Percentiles rank a stretch among this genome's conserved stretches.
These are phyloP conservation scores for Chrysosporium queenslandicum DNA, from an alignment of 2,329 filamentous ascomycete genomes.

Conservation along the genomic window DNA sequence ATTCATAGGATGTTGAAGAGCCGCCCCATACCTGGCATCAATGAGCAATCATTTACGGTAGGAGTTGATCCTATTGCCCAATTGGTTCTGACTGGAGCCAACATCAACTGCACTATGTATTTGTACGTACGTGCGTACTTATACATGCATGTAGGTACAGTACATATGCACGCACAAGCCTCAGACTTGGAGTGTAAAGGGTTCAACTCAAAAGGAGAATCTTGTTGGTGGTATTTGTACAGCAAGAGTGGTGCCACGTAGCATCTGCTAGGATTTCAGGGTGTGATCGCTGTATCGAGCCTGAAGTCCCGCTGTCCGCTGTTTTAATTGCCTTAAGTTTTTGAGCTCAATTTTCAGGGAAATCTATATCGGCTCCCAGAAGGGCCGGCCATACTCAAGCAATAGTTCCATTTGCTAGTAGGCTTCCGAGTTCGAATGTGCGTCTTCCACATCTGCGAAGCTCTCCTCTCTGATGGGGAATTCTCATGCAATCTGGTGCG, in stretches of 20 bases:
- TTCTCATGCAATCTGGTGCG: neutral
- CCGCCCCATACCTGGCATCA: too few relatives aligned
- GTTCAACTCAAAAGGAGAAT: neutral
- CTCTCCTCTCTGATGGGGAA: neutral
- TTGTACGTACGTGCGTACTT: too few relatives aligned
- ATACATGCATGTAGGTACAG: too few relatives aligned
- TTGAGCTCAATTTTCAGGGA: neutral
- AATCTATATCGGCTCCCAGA: neutral
- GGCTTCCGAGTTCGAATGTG: neutral
- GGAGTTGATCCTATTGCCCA: too few relatives aligned
- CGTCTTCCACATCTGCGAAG: neutral
- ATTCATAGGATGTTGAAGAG: too few relatives aligned
- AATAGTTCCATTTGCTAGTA: neutral
- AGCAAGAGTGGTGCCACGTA: slow-evolving; percentile 11
- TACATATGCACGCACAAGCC: neutral
- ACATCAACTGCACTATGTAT: neutral
- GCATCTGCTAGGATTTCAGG: neutral
- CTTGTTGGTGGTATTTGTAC: slow-evolving; percentile 1
- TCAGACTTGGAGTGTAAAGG: neutral
- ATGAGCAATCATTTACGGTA: too few relatives aligned
- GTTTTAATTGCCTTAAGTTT: neutral
- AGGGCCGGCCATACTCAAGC: neutral
- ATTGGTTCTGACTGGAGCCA: slow-evolving; percentile 1
- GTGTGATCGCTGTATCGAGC: neutral
- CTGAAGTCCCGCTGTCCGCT: neutral